These are phyloP conservation scores for Friedmanniomyces endolithicus DNA, from an alignment of 495 filamentous ascomycete genomes.

Conservation along the genomic window DNA sequence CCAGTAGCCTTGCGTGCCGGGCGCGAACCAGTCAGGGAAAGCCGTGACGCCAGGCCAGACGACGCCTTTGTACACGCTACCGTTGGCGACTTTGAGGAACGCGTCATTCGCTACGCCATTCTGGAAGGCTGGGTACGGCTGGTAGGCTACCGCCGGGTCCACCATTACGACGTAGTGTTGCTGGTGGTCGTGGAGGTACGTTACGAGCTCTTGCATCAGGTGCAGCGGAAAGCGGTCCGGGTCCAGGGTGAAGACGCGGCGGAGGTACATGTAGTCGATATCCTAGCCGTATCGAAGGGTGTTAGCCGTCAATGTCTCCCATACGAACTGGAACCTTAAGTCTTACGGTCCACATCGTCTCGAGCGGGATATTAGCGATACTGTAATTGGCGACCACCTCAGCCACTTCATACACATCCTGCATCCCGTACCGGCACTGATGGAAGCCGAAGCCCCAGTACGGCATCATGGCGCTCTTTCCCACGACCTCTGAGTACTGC, in stretches of 20 bases:
- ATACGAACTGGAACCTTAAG: too few relatives aligned
- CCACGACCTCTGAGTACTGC: conserved; percentile 62
- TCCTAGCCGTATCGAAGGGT: background rate
- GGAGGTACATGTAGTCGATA: conserved; percentile 24
- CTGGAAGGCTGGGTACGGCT: conserved; percentile 53
- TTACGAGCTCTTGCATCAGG: conserved; percentile 53
- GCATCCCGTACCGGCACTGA: conserved; percentile 67
- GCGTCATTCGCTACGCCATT: conserved; percentile 48
- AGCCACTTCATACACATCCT: conserved; percentile 63
- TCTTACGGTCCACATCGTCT: conserved; percentile 69
- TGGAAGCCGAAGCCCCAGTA: conserved; percentile 48
- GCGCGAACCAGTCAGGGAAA: conserved; percentile 60
- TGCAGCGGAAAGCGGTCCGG: conserved; percentile 56
- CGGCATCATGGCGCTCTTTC: conserved; percentile 58
- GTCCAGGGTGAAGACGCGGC: conserved; percentile 64
- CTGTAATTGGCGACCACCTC: conserved; percentile 74
- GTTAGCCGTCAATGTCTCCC: too few relatives aligned
- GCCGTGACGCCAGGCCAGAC: conserved; percentile 57
- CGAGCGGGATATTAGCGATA: conserved; percentile 60
- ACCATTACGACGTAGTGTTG: conserved; percentile 75
- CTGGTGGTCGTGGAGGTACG: conserved; percentile 56
- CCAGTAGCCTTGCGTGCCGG: conserved; percentile 58
- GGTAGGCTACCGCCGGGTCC: conserved; percentile 64
- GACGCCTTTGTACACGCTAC: conserved; percentile 56
- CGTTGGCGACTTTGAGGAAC: conserved; percentile 54